A percentile compares a stretch with the other conserved stretches of the same genome.
phyloP scores from a whole-genome alignment of 495 filamentous ascomycete species.

The Tuber calosporum region DNA sequence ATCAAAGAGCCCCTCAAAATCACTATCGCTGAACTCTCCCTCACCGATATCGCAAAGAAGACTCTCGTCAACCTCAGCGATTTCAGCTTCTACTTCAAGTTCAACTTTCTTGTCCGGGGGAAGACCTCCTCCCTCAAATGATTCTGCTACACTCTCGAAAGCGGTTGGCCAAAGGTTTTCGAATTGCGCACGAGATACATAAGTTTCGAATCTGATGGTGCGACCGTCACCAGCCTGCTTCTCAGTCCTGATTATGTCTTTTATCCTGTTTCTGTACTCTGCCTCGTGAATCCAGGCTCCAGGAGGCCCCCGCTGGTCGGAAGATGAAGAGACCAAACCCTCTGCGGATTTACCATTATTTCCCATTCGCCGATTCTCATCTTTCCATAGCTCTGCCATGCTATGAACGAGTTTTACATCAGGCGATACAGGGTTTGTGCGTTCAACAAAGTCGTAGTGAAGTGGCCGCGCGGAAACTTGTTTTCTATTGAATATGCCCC shows the following conservation, averaged over 20 bases:
- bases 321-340: constrained; percentile 76
- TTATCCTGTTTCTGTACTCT: constrained; percentile 62
- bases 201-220: constrained; percentile 56
- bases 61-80: constrained; percentile 54
- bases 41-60: constrained; percentile 40
- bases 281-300: constrained; percentile 87
- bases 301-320: constrained; percentile 61
- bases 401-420: constrained; percentile 74
- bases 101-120: constrained; percentile 8
- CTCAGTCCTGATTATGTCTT: constrained; percentile 58
- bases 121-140: constrained; percentile 47
- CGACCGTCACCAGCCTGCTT: constrained; percentile 47
- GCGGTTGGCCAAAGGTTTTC: constrained; percentile 62
- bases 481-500: constrained; percentile 78
- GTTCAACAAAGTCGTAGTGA: constrained; percentile 83
- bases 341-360: constrained; percentile 45
- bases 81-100: constrained; percentile 41
- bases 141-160: constrained; percentile 75
- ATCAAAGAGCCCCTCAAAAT: constrained; percentile 22
- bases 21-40: constrained; percentile 32
- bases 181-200: constrained; percentile 50
- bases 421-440: constrained; percentile 53
- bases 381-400: constrained; percentile 88
- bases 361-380: constrained; percentile 68
- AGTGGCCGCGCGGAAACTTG: constrained; percentile 64